These are phyloP conservation scores for Golubevia pallescens DNA, from an alignment of 1,284 basidiomycete genomes.

Conservation along the genomic window DNA sequence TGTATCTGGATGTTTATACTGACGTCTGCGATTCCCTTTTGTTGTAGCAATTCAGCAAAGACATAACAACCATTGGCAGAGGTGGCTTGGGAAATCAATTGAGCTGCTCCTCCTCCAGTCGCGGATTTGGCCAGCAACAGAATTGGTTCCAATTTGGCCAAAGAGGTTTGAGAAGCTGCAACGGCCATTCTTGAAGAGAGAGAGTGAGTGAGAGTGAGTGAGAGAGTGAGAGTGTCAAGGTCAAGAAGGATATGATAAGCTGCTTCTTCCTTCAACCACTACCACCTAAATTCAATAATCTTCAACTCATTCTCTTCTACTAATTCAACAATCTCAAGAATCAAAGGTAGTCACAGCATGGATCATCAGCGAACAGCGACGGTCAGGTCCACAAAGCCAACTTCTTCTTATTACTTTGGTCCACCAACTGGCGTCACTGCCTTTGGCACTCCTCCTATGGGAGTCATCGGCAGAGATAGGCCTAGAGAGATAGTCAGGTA, in stretches of 20 bases:
- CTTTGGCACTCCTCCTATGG: slow-evolving; percentile 33
- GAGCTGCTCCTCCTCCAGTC: slow-evolving; percentile 87
- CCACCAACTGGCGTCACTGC: slow-evolving; percentile 22
- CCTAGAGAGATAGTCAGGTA: slow-evolving; percentile 44
- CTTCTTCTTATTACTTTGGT: slow-evolving; percentile 37
- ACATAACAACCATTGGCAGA: slow-evolving; percentile 86
- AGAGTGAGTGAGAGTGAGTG: no score
- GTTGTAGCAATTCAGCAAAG: slow-evolving; percentile 83
- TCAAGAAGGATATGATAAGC: no score
- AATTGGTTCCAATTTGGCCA: slow-evolving; percentile 76
- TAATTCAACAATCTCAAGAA: no score
- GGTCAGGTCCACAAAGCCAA: slow-evolving; percentile 2
- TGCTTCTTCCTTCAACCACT: no score
- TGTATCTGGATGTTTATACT: neutral
- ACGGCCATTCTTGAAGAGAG: neutral
- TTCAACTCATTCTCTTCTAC: no score
- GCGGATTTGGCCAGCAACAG: slow-evolving; percentile 85
- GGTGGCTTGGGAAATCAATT: slow-evolving; percentile 82
- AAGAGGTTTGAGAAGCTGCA: neutral
- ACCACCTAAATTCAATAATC: no score
- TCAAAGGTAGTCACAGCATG: no score
- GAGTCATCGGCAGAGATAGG: slow-evolving; percentile 24
- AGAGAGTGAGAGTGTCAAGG: no score
- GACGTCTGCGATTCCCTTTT: slow-evolving; percentile 82
- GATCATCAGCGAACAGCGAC: no score